Evolutionary conservation across 352 stramenopile genomes (phyloP).

Genomic region (Peronospora farinosa): DNA sequence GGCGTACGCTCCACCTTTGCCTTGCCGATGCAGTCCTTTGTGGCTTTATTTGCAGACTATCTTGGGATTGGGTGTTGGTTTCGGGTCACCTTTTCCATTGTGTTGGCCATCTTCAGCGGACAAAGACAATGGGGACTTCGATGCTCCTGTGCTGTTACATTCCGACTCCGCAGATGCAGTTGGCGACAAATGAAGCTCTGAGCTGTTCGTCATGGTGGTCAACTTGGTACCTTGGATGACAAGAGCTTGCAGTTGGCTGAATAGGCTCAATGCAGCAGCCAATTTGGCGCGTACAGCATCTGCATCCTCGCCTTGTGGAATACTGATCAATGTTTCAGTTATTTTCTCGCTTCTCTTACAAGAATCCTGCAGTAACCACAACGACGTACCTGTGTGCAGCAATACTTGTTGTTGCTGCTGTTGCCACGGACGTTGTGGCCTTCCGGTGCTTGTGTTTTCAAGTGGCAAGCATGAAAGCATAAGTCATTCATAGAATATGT

Average conservation of each 20-base stretch:
- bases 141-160: constrained; percentile 5
- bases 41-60: constrained; percentile 1
- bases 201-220: constrained; percentile 9
- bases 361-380: background rate
- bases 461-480: constrained; percentile 3
- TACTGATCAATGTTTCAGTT: constrained; percentile 8
- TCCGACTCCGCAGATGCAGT: constrained; percentile 14
- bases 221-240: constrained; percentile 15
- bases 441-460: constrained; percentile 12
- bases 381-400: constrained; percentile 13
- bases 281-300: constrained; percentile 16
- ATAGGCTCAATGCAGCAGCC: constrained; percentile 20
- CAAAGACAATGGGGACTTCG: constrained; percentile 13
- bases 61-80: constrained; percentile 1
- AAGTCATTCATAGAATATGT: constrained; percentile 5
- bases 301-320: constrained; percentile 12
- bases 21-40: background rate
- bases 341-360: background rate
- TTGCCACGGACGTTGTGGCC: background rate
- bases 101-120: constrained; percentile 4
- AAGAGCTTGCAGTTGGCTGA: constrained; percentile 26
- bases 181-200: constrained; percentile 21
- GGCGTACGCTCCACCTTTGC: constrained; percentile 1
- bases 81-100: constrained; percentile 1
- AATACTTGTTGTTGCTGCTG: background rate